Evolutionary conservation across 768 basidiomycete species (phyloP), one percentile per base, ranked within the genome.

Genomic region (Hebeloma cylindrosporum): DNA sequence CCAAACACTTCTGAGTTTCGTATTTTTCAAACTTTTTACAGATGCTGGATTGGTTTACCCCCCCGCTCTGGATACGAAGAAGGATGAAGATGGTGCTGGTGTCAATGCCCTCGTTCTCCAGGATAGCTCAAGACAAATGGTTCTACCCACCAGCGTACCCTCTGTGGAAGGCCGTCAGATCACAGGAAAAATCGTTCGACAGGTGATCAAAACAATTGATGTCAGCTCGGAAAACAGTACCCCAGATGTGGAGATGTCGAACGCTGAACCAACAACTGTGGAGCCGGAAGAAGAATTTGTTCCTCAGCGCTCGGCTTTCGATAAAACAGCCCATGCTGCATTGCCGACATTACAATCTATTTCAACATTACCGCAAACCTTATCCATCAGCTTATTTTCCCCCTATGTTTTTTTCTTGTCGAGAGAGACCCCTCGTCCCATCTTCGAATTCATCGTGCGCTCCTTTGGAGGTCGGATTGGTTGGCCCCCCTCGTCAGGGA

Each of bases 1-100:
- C 67, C 93, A 98, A 67, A 98, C 95, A 1, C 71, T 97, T 7
- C 82, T 98, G 21, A 92, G 91, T 5, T 99, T 99, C 60, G 87
- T 93, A 16, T 83, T 96, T 61, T 99, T 93, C 79, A 96, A 95
- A 70, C 80, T 99, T n/a, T 99, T 93, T 70, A 85, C 88, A n/a
- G 93, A 97, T 60, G 78, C 78, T 27, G 89, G 89, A 51, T 75
- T 98, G 36, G 82, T 92, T 20, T 99, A 99, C 60, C 96, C 96
- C n/a, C 95, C 96, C 0, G 88, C 91, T 9, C 61, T 96, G 48
- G 93, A 99, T 60, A 57, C 66, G 23, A 77, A 74, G 52, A 89
- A 89, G 59, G 90, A 95, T 56, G 94, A 94, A 59, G 73, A 71
- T 38, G 88, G 78, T 10, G 93, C 93, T 13, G 92, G 93, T 5